Evolutionary conservation across 2,329 filamentous ascomycete genomes (phyloP), one percentile per base, ranked within the genome.

Genomic region (Diaporthe citriasiana): DNA sequence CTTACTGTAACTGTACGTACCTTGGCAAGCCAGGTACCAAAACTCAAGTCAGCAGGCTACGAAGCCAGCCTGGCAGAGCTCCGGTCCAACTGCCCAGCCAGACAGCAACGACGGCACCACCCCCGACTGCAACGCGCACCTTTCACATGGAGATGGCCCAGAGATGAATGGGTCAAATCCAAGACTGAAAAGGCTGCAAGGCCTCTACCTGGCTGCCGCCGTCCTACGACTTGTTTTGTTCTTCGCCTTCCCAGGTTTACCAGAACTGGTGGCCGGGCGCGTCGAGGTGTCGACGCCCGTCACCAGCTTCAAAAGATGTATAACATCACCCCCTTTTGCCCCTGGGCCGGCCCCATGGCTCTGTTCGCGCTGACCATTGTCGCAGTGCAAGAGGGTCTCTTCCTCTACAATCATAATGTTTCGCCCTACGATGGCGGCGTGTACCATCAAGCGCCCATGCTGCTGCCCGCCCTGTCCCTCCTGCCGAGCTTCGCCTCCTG

Each of bases 201-300:
- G 89, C 80, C 89, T 98, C 74, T 97, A 95, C 82, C 88, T 88
- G 75, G 91, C 91, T 70, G 96, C 95, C 74, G 92, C 94, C 72
- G 89, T 92, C 76, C 87, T 98, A 78, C 92, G 97, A 78, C 88
- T 98, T 75, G 85, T 94, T 72, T 89, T 98, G 70, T 95, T 95
- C 82, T 87, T 92, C 74, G 87, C 92, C 73, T 98, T 98, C 81
- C 95, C 97, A 76, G 90, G 90, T 50, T 88, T 99, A 53, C 94
- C 96, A 70, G 92, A 95, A 82, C 88, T 98, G 76, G 88, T 99
- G 76, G 97, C 95, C 27, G 94, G 93, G 77, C 93, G 97, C 81
- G 97, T 98, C 79, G 97, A 99, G 87, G 93, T 99, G 80, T 98
- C 97, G 57, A 99, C 97, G 30, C 96, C 97, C 51, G 93, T 98